Evolutionary conservation across 2,329 filamentous ascomycete species (phyloP), one percentile per base, ranked within the genome.

Genomic region (Pestalotiopsis sp.): DNA sequence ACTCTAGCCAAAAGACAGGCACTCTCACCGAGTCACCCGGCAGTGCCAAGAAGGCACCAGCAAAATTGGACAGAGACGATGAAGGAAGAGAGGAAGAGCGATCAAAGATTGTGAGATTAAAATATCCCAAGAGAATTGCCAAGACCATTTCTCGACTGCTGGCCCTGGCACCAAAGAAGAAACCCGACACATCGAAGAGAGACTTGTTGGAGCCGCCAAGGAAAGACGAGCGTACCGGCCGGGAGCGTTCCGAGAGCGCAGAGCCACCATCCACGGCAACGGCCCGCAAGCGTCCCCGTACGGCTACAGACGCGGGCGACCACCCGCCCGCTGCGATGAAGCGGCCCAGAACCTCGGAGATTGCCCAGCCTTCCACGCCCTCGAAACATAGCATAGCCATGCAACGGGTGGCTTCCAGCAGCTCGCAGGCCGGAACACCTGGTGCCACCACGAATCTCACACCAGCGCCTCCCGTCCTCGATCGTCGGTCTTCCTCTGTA

Each of bases 381-480:
- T 82, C 85, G 11, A 88, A 81, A 66, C 78, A 82, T 67, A 78
- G 81, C 1, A 80, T 83, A 1, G 76, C 85, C 67, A 88, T 88
- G 85, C 86, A 83, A 4, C 84, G 86, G 3, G 85, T 84, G 41
- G 81, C 85, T 64, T 88, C 87, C 1, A 86, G 78, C 74, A 86
- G 85, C 73, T 88, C 86, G 0, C 80, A 85, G 69, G 82, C 81
- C 7, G 80, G 84, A 57, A 88, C 87, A 0, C 86, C 87, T 0
- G 84, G 85, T 23, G 83, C 84, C 7, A 72, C 79, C 2, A 79
- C 80, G 62, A 82, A 76, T 63, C 74, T 81, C 58, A 85, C 83
- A 3, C 83, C 83, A 2, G 79, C 81, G 4, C 74, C 79, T 3
- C 77, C 74, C 67, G 71, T 71, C 9, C 59, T 71, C 17, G 76